Percentiles rank a stretch among this genome's conserved stretches.
phyloP scores from a whole-genome alignment of 495 filamentous ascomycete species.

The Penicillium steckii region DNA sequence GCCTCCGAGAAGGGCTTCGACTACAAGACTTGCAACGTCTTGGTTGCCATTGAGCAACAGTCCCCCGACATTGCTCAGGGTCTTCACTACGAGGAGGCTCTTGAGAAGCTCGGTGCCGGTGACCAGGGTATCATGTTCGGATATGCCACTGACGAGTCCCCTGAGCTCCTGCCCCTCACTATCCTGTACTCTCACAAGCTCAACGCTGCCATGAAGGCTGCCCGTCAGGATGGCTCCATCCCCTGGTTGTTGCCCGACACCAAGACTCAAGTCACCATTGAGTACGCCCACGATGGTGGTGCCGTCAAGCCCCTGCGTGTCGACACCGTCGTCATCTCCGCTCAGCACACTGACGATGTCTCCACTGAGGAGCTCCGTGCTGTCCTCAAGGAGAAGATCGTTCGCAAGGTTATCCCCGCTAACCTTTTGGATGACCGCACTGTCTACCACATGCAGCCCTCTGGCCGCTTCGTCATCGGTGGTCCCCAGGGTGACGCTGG shows the following conservation, averaged over 20 bases:
- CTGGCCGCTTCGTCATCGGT: constrained; percentile 97
- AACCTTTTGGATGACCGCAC: constrained; percentile 90
- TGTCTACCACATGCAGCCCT: constrained; percentile 97
- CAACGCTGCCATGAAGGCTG: constrained; percentile 86
- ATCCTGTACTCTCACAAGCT: constrained; percentile 92
- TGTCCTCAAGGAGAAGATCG: constrained; percentile 96
- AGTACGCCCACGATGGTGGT: constrained; percentile 95
- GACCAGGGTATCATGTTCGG: constrained; percentile 99
- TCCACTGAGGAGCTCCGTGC: constrained; percentile 89
- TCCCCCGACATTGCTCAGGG: constrained; percentile 98
- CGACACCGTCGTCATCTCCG: constrained; percentile 94
- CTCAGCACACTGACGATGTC: constrained; percentile 88
- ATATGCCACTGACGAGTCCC: constrained; percentile 99
- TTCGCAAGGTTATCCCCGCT: constrained; percentile 88
- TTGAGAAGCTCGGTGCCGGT: constrained; percentile 97
- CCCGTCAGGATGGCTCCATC: constrained; percentile 79
- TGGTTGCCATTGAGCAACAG: constrained; percentile 99
- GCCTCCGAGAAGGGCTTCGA: constrained; percentile 96
- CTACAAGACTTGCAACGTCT: constrained; percentile 99
- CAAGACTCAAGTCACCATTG: constrained; percentile 98
- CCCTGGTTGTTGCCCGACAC: constrained; percentile 97
- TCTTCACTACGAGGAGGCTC: constrained; percentile 92
- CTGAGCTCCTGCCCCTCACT: constrained; percentile 92
- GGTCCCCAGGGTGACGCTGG: constrained; percentile 98
- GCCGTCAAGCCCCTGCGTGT: constrained; percentile 90